Base-by-base conservation (phyloP, 495 filamentous ascomycete genomes). In the Penicillium canescens region DNA sequence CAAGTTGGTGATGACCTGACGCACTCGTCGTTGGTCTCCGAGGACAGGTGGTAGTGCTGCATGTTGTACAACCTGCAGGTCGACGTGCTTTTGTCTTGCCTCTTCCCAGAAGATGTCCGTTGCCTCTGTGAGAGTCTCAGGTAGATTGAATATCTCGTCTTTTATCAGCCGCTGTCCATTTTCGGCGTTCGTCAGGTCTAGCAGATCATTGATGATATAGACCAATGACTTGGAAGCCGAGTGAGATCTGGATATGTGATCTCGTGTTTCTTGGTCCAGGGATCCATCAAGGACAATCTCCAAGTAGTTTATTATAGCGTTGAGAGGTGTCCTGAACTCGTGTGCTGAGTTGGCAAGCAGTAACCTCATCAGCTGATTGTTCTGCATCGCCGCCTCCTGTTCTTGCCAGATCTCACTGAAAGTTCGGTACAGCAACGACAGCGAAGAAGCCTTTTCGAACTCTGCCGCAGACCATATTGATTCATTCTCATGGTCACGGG, bases 221-320 rank as follows among this genome's bases (percentile, higher is more conserved):
- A 96, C 90, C 12, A 96, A 73, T 4, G 89, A 94, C 68, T 93
- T 95, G 1, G 91, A 96, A 11, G 91, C 92, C 9, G 91, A 93
- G 61, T 96, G 91, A 6, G 92, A 95, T 50, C 82, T 84, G 1
- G 89, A 81, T 9, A 96, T 77, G 57, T 93, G 92, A 14, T 96
- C 91, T 37, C 92, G 77, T 3, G 89, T 93, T 59, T 96, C 91
- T 33, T 80, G 71, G 61, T 94, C 90, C 3, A 96, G 77, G 0
- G 81, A 68, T 7, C 89, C 88, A 67, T 96, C 92, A 12, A 96
- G 75, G 0, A 89, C 92, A 59, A 96, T 96, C 56, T 96, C 91
- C 6, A 96, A 76, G 57, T 92, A 96, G 57, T 96, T 96, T 67
- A 96, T 95, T 55, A 96, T 94, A 18, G 92, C 92, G 63, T 96